Base-by-base conservation (phyloP, 306 rosid species). In the Lablab purpureus region DNA sequence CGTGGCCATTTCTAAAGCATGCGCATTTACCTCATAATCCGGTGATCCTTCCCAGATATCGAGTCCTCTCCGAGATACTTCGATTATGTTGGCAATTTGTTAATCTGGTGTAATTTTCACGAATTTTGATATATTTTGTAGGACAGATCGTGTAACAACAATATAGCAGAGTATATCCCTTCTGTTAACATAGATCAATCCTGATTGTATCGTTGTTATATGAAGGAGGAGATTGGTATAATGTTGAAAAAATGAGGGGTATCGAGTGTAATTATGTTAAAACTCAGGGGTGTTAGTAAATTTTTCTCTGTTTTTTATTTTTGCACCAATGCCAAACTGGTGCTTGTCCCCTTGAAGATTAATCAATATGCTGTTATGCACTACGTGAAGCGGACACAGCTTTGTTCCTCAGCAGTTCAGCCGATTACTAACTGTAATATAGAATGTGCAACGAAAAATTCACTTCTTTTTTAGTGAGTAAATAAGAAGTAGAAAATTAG, bases 1-100 rank as follows among this genome's bases (percentile, higher is more conserved):
- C 75, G 34, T 76, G 51, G 56, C 27, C 58, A 40, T 74, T 40
- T 67, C 40, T 37, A 43, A 65, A 65, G 25, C 32, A 56, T 23
- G n/a, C 51, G 28, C 40, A 70, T 52, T 67, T 23, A 32, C 50
- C 37, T 55, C 74, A 3, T 79, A 68, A 50, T 45, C 52, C 14
- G 36, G 78, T 50, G 23, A 10, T 22, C 15, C 28, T 2, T 27
- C 65, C 65, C 37, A 59, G 18, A 23, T 54, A 11, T 22, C 4
- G 32, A 58, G 10, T 46, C 71, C 49, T 27, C 28, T 32, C 30
- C 2, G 2, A 25, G 15, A 63, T 47, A 30, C 65, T 49, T 50
- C 9, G 74, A 32, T 34, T 64, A 2, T 37, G 51, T n/a, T 15
- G 22, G 49, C 18, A 27, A 45, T 25, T 65, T 36, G 51, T 77